Conservation (phyloP, 2,329 filamentous ascomycete species). For the Pseudogymnoascus sp. region DNA sequence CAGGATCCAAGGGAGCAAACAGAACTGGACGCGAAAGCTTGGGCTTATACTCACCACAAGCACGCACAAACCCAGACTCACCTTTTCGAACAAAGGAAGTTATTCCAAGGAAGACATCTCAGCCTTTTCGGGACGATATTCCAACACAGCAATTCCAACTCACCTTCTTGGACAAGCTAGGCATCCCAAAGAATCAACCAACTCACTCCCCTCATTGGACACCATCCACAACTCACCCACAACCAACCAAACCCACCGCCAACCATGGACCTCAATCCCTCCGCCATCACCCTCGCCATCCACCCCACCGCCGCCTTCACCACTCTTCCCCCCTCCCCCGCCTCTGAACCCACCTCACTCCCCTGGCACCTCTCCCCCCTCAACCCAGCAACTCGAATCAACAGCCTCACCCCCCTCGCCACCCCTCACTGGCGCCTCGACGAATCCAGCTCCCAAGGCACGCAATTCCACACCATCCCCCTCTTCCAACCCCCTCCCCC, state of each 20-base stretch:
- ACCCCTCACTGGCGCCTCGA: too few relatives aligned
- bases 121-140: neutral
- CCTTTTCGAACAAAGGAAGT: neutral
- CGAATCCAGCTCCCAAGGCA: too few relatives aligned
- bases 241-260: neutral
- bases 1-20: neutral
- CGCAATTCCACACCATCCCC: too few relatives aligned
- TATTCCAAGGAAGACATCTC: neutral
- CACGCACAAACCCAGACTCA: neutral
- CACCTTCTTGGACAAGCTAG: neutral
- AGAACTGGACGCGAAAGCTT: neutral
- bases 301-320: neutral
- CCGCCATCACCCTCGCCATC: neutral
- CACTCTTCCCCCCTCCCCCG: conserved; percentile 24
- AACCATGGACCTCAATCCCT: neutral
- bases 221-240: neutral
- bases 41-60: neutral
- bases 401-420: too few relatives aligned
- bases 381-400: too few relatives aligned
- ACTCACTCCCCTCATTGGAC: neutral
- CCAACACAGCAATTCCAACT: neutral
- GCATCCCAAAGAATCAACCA: neutral
- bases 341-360: too few relatives aligned
- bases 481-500: too few relatives aligned
- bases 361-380: too few relatives aligned